Base-by-base conservation (phyloP, 1,284 basidiomycete species). In the Austroboletus novae-zelandiae region DNA sequence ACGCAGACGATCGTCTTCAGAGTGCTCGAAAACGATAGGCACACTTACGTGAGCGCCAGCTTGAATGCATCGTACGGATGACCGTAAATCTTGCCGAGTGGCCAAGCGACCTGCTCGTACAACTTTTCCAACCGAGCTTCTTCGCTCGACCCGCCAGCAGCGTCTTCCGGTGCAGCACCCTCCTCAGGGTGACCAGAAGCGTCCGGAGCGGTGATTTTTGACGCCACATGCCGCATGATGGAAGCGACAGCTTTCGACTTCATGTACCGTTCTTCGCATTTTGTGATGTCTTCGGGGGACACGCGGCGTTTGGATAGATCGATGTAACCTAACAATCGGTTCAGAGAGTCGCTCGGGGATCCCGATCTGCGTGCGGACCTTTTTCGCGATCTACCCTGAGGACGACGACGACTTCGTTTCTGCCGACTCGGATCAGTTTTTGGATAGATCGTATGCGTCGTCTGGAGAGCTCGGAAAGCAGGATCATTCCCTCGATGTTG, bases 31-130 rank as follows among this genome's bases (percentile, higher is more conserved):
- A 47, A 41, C 40, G 18, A 34, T 15, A 8, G 44, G 25, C 14
- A 9, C 6, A 80, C 91, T 59, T 63, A 95, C 93, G 90, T 90
- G 55, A 99, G 79, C 20, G 93, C 87, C 35, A 98, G 79, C 73
- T 99, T 99, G 81, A 99, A 99, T 1, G 96, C 96, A 70, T 99
- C 96, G 71, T 98, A 98, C 0, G 94, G 84, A 69, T 99, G 95
- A 1, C 95, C 94, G 62, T 94, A 99, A 69, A 88, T 92, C 69
- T 83, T 83, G 43, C 91, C 91, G 42, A 99, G 75, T 8, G 96
- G 96, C 94, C 96, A 99, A 6, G 83, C 92, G 58, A 98, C 84
- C 60, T 86, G 79, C 39, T 97, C 93, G 70, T 98, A 98, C 47
- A 99, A 72, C 60, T 82, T 79, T 67, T 94, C 91, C 40, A 95